These are phyloP conservation scores for Bacterosira constricta DNA, from an alignment of 108 stramenopile species.

Conservation along the genomic window DNA sequence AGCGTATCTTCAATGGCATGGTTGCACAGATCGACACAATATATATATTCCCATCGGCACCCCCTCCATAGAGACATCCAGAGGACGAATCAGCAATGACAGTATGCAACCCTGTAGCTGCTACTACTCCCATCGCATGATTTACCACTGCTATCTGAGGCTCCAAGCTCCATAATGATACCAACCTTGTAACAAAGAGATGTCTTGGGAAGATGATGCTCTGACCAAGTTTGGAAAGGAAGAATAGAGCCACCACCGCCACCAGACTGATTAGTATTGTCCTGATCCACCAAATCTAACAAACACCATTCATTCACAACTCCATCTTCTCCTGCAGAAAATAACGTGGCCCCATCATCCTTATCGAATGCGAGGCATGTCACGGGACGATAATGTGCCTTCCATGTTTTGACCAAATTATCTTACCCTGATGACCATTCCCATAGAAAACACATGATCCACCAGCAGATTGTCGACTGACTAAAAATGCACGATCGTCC, in stretches of 20 bases:
- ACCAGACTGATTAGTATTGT: background rate
- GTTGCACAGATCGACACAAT: conserved; percentile 64
- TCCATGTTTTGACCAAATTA: conserved; percentile 59
- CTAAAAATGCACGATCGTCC: conserved; percentile 42
- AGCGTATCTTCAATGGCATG: conserved; percentile 57
- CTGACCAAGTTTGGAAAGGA: conserved; percentile 71
- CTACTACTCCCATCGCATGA: conserved; percentile 35
- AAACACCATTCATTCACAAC: conserved; percentile 77
- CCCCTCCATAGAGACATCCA: conserved; percentile 64
- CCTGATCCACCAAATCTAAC: conserved; percentile 58
- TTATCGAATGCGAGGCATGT: conserved; percentile 57
- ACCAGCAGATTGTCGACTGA: conserved; percentile 20
- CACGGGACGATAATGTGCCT: conserved; percentile 78
- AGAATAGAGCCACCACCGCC: conserved; percentile 18
- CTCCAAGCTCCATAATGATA: conserved; percentile 63
- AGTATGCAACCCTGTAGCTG: conserved; percentile 47
- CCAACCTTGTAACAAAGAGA: conserved; percentile 50
- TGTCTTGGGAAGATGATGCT: conserved; percentile 72
- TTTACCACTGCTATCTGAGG: background rate
- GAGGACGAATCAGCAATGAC: conserved; percentile 38
- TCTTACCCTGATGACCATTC: conserved; percentile 47
- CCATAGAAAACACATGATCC: too few species aligned
- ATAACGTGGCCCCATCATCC: conserved; percentile 67
- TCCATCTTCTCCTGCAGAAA: conserved; percentile 86
- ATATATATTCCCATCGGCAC: conserved; percentile 67